Evolutionary conservation across 1,284 basidiomycete genomes (phyloP).

Genomic region (Cystobasidiaceae sp.): DNA sequence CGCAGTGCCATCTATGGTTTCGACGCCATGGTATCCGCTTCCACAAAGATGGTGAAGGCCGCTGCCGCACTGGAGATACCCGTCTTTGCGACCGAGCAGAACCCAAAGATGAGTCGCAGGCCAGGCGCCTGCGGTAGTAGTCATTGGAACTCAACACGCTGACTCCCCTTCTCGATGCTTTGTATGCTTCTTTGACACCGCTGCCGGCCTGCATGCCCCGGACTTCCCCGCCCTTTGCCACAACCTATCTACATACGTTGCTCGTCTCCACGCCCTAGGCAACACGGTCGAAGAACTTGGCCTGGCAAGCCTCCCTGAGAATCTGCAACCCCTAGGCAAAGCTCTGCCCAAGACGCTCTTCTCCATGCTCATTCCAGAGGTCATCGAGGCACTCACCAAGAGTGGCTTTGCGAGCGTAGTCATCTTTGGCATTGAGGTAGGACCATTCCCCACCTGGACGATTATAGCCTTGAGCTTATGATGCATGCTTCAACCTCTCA

Average conservation of each 20-base stretch:
- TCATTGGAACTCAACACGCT: too few species aligned
- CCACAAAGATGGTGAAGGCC: slow-evolving; percentile 61
- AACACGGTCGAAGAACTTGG: slow-evolving; percentile 63
- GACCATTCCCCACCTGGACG: neutral
- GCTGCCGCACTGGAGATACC: slow-evolving; percentile 55
- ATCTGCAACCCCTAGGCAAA: slow-evolving; percentile 52
- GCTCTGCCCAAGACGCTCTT: slow-evolving; percentile 53
- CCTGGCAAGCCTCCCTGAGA: slow-evolving; percentile 55
- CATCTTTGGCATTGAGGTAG: slow-evolving; percentile 77
- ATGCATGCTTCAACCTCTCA: slow-evolving; percentile 43
- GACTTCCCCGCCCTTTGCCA: too few species aligned
- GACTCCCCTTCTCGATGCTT: too few species aligned
- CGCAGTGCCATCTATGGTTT: slow-evolving; percentile 54
- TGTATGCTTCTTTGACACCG: too few species aligned
- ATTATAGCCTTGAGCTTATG: neutral
- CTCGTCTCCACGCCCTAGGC: slow-evolving; percentile 58
- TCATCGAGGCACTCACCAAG: slow-evolving; percentile 54
- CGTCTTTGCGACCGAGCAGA: slow-evolving; percentile 76
- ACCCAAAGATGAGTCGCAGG: slow-evolving; percentile 56
- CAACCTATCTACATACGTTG: too few species aligned
- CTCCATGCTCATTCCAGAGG: slow-evolving; percentile 71
- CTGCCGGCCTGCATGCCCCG: too few species aligned
- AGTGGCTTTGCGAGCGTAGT: slow-evolving; percentile 59
- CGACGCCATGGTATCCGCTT: slow-evolving; percentile 61
- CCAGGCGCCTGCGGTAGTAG: too few species aligned